These are phyloP conservation scores for Skeletonema costatum DNA, from an alignment of 108 stramenopile genomes.

Conservation along the genomic window DNA sequence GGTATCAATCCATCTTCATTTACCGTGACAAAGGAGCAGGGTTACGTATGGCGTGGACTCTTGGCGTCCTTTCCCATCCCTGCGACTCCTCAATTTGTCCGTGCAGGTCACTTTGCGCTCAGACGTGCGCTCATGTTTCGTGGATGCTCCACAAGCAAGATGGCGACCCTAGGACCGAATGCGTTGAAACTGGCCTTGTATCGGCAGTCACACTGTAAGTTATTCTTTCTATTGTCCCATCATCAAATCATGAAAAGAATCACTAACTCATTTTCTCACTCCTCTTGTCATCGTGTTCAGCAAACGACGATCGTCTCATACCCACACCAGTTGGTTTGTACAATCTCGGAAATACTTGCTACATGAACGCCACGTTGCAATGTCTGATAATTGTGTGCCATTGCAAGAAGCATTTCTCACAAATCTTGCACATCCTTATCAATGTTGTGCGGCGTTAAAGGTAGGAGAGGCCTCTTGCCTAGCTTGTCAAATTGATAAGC, in stretches of 20 bases:
- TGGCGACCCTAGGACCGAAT: constrained; percentile 21
- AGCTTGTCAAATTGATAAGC: constrained; percentile 74
- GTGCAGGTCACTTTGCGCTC: constrained; percentile 48
- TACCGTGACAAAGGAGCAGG: constrained; percentile 58
- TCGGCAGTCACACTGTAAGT: constrained; percentile 30
- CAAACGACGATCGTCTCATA: constrained; percentile 33
- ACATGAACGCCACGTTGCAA: constrained; percentile 82
- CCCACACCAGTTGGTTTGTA: constrained; percentile 79
- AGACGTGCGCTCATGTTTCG: constrained; percentile 48
- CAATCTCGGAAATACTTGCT: constrained; percentile 92
- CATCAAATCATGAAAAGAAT: not conserved
- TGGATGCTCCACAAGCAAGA: constrained; percentile 28
- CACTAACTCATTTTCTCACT: constrained; percentile 9
- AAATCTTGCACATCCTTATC: constrained; percentile 51
- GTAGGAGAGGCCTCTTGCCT: constrained; percentile 45
- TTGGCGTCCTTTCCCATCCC: constrained; percentile 68
- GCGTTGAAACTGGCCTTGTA: constrained; percentile 27
- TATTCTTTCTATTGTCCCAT: not conserved
- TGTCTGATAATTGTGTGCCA: constrained; percentile 73
- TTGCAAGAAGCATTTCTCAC: constrained; percentile 74
- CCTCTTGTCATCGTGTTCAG: constrained; percentile 17
- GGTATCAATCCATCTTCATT: constrained; percentile 77
- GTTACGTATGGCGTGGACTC: constrained; percentile 77
- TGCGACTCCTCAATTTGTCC: constrained; percentile 61
- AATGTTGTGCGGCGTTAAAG: constrained; percentile 50